phyloP scores from a whole-genome alignment of 2,329 filamentous ascomycete species.

The Lachnellula occidentalis region DNA sequence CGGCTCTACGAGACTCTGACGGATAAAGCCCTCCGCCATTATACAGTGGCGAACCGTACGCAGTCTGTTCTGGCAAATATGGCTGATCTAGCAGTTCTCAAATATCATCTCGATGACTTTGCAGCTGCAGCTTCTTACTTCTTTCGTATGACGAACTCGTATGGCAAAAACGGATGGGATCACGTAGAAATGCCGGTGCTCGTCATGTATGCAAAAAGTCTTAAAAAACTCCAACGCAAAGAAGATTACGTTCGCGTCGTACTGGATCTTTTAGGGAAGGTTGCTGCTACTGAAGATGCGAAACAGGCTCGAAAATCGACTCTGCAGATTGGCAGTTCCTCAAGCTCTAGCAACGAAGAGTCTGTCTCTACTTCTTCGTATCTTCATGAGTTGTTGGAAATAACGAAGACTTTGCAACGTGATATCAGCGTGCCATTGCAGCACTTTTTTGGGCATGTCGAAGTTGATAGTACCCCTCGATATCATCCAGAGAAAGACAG shows the following conservation, averaged over 20 bases:
- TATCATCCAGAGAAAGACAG: constrained; percentile 70
- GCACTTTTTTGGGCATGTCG: constrained; percentile 67
- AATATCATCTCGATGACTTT: constrained; percentile 71
- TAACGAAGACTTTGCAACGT: constrained; percentile 39
- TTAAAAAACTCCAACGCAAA: constrained; percentile 68
- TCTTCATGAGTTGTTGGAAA: constrained; percentile 28
- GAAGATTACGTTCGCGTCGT: constrained; percentile 76
- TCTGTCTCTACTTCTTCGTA: constrained; percentile 22
- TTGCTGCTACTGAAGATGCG: constrained; percentile 50
- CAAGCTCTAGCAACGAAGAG: constrained; percentile 14
- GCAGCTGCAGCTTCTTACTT: constrained; percentile 71
- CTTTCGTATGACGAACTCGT: constrained; percentile 70
- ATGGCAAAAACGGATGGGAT: constrained; percentile 72
- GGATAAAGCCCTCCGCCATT: constrained; percentile 77
- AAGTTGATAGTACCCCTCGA: constrained; percentile 60
- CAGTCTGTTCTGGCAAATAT: constrained; percentile 74
- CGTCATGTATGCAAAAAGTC: constrained; percentile 76
- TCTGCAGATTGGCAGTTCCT: constrained; percentile 10
- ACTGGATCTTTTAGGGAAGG: constrained; percentile 67
- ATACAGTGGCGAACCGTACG: constrained; percentile 69
- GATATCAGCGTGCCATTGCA: constrained; percentile 64
- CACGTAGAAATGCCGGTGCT: constrained; percentile 77
- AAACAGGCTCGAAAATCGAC: constrained; percentile 36
- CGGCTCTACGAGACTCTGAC: constrained; percentile 71
- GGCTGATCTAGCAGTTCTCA: constrained; percentile 80